These are phyloP conservation scores for Teratosphaeria viscida DNA, from an alignment of 2,329 filamentous ascomycete genomes.

Conservation along the genomic window DNA sequence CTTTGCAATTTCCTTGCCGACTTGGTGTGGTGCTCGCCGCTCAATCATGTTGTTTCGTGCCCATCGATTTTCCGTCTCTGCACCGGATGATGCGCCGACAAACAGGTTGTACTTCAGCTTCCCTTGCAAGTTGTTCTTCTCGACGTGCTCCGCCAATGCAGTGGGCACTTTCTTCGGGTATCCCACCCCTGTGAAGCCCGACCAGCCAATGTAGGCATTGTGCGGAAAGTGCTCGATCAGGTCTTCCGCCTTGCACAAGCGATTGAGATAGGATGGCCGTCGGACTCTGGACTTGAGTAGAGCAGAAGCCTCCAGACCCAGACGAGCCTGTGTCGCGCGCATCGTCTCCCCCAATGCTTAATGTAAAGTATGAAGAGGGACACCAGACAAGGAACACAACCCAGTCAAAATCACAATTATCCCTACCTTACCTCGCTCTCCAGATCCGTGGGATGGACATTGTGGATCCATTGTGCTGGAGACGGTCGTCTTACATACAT, in stretches of 20 bases:
- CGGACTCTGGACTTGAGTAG: constrained; percentile 62
- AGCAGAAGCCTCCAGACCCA: neutral
- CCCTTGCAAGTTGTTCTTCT: constrained; percentile 74
- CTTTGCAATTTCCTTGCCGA: constrained; percentile 81
- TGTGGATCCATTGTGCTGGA: neutral
- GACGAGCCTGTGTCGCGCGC: neutral
- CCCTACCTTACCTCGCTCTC: neutral
- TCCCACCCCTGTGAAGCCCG: constrained; percentile 72
- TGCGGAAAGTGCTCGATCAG: constrained; percentile 72
- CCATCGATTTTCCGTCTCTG: constrained; percentile 88
- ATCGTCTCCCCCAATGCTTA: neutral
- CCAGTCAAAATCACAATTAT: neutral
- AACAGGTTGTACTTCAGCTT: constrained; percentile 80
- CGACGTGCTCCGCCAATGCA: constrained; percentile 77
- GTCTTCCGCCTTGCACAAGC: constrained; percentile 70
- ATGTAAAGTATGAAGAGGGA: neutral
- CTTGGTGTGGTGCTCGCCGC: constrained; percentile 72
- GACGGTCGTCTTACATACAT: neutral
- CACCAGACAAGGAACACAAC: neutral
- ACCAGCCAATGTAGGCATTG: constrained; percentile 82
- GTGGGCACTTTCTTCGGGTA: constrained; percentile 63
- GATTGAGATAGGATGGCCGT: constrained; percentile 67
- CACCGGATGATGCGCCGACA: constrained; percentile 79
- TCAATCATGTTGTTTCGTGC: constrained; percentile 85
- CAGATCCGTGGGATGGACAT: neutral